phyloP scores from a whole-genome alignment of 208 protist genomes.

The Novymonas esmeraldas region DNA sequence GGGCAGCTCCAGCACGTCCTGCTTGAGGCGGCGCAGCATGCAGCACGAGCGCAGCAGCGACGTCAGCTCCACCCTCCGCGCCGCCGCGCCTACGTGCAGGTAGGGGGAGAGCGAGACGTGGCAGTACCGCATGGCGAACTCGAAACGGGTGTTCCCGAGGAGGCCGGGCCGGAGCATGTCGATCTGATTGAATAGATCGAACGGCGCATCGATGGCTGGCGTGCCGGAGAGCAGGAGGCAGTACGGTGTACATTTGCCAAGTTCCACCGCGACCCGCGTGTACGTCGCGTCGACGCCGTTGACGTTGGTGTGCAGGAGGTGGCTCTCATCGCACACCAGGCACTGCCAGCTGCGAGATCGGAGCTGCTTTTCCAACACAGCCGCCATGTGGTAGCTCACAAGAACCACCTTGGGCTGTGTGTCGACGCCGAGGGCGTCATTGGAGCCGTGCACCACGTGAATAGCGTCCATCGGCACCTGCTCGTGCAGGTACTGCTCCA shows the following conservation, averaged over 20 bases:
- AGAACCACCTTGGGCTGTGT: slow-evolving; percentile 70
- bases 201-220: slow-evolving; percentile 58
- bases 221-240: slow-evolving; percentile 82
- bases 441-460: slow-evolving; percentile 68
- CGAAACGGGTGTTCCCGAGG: slow-evolving; percentile 53
- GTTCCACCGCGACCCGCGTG: slow-evolving; percentile 44
- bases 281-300: slow-evolving; percentile 67
- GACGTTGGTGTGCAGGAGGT: slow-evolving; percentile 77
- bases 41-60: slow-evolving; percentile 49
- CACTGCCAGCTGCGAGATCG: slow-evolving; percentile 44
- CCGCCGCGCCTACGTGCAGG: slow-evolving; percentile 46
- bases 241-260: slow-evolving; percentile 44
- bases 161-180: slow-evolving; percentile 62
- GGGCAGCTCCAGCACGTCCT: slow-evolving; percentile 77
- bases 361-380: slow-evolving; percentile 48
- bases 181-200: slow-evolving; percentile 84
- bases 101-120: slow-evolving; percentile 53
- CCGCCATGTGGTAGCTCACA: slow-evolving; percentile 85
- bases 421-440: slow-evolving; percentile 40
- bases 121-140: slow-evolving; percentile 82
- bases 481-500: slow-evolving; percentile 78
- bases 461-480: slow-evolving; percentile 73
- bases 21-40: slow-evolving; percentile 75
- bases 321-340: slow-evolving; percentile 80
- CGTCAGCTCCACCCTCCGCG: slow-evolving; percentile 47